A percentile compares a stretch with the other conserved stretches of the same genome.
Conservation (phyloP, 768 basidiomycete genomes). For the Collybiopsis luxurians region DNA sequence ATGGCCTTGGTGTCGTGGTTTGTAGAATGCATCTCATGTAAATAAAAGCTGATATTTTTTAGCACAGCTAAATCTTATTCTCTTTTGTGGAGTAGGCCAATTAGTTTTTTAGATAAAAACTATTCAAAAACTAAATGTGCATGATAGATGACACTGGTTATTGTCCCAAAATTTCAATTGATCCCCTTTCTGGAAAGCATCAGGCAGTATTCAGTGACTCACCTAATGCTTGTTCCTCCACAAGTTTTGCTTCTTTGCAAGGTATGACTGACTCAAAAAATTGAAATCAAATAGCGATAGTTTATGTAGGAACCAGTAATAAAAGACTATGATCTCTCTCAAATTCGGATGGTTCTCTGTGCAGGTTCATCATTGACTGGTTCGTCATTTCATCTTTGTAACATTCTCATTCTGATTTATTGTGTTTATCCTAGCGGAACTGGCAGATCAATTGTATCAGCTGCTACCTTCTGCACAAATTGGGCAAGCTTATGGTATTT, state of each 20-base stretch:
- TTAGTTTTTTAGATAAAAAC: too few relatives aligned
- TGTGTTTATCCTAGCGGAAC: conserved; percentile 54
- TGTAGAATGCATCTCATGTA: conserved; percentile 11
- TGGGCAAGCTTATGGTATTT: conserved; percentile 54
- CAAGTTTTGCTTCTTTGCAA: conserved; percentile 57
- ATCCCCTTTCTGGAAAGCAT: conserved; percentile 61
- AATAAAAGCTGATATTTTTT: neutral
- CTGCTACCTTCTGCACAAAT: conserved; percentile 52
- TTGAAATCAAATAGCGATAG: too few relatives aligned
- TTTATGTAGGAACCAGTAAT: conserved; percentile 57
- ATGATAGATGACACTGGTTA: conserved; percentile 48
- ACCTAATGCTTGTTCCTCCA: conserved; percentile 57
- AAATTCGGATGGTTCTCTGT: neutral
- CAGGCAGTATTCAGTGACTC: conserved; percentile 50
- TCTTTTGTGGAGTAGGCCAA: conserved; percentile 47
- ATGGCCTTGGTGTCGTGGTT: conserved; percentile 63
- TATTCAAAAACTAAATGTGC: neutral
- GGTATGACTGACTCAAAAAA: conserved; percentile 25
- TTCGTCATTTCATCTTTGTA: conserved; percentile 37
- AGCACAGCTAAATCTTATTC: conserved; percentile 49
- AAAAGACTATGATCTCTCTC: conserved; percentile 48
- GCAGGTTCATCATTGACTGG: conserved; percentile 52
- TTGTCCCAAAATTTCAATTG: conserved; percentile 62
- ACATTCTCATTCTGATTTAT: conserved; percentile 49
- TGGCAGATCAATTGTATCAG: conserved; percentile 46